These are phyloP conservation scores for Lichtheimia hyalospora DNA, from an alignment of 371 early-diverging fungal species.

Conservation along the genomic window DNA sequence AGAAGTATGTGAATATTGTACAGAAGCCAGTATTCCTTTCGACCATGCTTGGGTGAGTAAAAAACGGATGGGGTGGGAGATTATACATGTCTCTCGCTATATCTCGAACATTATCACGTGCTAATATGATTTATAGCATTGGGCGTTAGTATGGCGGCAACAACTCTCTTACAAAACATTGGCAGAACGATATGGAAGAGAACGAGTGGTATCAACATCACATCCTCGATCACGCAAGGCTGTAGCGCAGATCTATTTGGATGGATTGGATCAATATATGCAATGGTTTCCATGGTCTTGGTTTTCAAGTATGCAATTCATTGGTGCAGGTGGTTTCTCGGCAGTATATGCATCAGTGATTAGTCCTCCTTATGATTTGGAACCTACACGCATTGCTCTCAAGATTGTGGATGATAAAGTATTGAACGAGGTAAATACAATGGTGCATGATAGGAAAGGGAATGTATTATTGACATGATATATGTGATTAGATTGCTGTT, in stretches of 20 bases:
- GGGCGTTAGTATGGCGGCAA: constrained; percentile 44
- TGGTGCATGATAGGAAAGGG: too few species aligned
- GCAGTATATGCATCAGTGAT: constrained; percentile 44
- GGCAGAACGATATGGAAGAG: constrained; percentile 33
- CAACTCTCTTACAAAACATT: constrained; percentile 36
- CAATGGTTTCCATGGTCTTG: constrained; percentile 52
- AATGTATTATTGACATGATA: background rate
- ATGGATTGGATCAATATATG: constrained; percentile 39
- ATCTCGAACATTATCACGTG: background rate
- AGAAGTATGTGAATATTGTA: constrained; percentile 37
- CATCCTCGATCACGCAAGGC: constrained; percentile 42
- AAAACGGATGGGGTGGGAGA: too few species aligned
- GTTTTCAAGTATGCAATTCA: constrained; percentile 50
- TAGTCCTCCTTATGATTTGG: constrained; percentile 36
- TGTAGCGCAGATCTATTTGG: constrained; percentile 33
- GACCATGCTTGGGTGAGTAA: constrained; percentile 47
- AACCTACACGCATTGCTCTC: constrained; percentile 36
- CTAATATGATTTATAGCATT: constrained; percentile 25
- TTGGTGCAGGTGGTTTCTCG: constrained; percentile 52
- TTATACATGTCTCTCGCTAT: constrained; percentile 1
- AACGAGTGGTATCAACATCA: constrained; percentile 25
- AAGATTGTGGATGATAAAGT: constrained; percentile 50
- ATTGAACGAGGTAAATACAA: constrained; percentile 33
- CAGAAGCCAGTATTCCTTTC: constrained; percentile 29
- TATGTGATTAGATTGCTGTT: constrained; percentile 33